Base-by-base conservation (phyloP, 768 basidiomycete species). In the Tricholomella constricta region DNA sequence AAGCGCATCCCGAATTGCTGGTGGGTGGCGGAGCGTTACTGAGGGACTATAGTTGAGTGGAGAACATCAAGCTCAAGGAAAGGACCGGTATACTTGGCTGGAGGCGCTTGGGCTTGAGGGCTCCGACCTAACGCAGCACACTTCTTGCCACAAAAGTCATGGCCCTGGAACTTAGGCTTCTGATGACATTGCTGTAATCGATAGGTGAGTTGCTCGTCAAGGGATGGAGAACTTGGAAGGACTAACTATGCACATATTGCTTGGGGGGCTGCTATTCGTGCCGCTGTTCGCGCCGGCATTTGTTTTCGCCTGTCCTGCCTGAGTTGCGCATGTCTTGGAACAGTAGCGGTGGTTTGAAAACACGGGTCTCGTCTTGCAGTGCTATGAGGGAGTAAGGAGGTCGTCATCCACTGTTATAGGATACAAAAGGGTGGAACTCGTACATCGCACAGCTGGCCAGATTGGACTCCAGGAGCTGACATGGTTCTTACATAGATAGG, bases 131-230 rank as follows among this genome's bases (percentile, higher is more conserved):
- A n/a, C n/a, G n/a, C 65, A n/a, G 83, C 84, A 59, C 85, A 86
- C 46, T 78, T 82, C 74, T 83, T 82, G 49, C 86, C 82, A 52
- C 85, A 87, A 59, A 77, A 87, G 45, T 82, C 78, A 58, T 82
- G 80, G 56, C 72, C 76, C 58, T 74, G 78, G 60, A 78, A 83
- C 64, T 84, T 87, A 6, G 83, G 81, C 55, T 80, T 82, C 62
- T 75, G 74, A 56, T 81, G 78, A 60, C 86, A 87, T 55, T 78
- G 69, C 80, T 81, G 55, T 3, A 44, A 40, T 7, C n/a, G n/a
- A n/a, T n/a, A 36, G 36, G 40, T 22, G 49, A 35, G 34, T 51
- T 52, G 51, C 12, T 44, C 25, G 31, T 20, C 23, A 46, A 42
- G 38, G 17, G 31, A 50, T n/a, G 37, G 12, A 14, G 14, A 22